Percentiles rank a stretch among this genome's conserved stretches.
phyloP scores from a whole-genome alignment of 345 rosid species.

The Anastatica hierochuntica region DNA sequence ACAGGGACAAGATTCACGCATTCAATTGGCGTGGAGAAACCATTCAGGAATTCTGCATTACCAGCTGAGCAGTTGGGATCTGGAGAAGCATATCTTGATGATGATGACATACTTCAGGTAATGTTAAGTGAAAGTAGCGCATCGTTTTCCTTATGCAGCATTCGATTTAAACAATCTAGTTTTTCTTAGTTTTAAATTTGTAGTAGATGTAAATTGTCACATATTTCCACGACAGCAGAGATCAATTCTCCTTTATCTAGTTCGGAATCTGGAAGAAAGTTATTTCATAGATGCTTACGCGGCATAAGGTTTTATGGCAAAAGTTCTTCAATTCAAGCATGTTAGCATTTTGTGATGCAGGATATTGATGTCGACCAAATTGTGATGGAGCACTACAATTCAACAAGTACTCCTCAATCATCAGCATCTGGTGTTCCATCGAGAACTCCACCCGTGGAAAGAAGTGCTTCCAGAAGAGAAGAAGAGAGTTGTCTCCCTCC shows the following conservation, averaged over 20 bases:
- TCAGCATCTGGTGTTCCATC: conserved; percentile 44
- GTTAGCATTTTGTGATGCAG: conserved; percentile 37
- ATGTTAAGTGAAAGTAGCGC: conserved; percentile 4
- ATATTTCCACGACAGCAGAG: neutral
- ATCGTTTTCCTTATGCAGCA: neutral
- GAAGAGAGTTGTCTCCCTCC: conserved; percentile 47
- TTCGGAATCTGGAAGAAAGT: neutral
- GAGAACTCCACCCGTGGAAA: conserved; percentile 41
- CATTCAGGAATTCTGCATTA: conserved; percentile 24
- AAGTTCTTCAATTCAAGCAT: conserved; percentile 11
- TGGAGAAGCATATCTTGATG: conserved; percentile 42
- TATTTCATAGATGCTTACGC: conserved; percentile 1
- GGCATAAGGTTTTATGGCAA: conserved; percentile 32
- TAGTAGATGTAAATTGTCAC: conserved; percentile 1
- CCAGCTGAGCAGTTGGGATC: conserved; percentile 27
- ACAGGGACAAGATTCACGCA: conserved; percentile 20
- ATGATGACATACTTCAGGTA: conserved; percentile 85
- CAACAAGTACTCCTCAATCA: conserved; percentile 65
- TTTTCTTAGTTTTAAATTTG: neutral
- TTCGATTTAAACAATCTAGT: too few relatives aligned
- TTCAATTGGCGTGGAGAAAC: conserved; percentile 24
- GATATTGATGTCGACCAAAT: conserved; percentile 88
- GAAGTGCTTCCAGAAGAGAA: conserved; percentile 28
- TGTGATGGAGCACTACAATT: conserved; percentile 73
- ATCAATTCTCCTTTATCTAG: neutral